These are phyloP conservation scores for Saprolegnia parasitica DNA, from an alignment of 352 stramenopile genomes.

Conservation along the genomic window DNA sequence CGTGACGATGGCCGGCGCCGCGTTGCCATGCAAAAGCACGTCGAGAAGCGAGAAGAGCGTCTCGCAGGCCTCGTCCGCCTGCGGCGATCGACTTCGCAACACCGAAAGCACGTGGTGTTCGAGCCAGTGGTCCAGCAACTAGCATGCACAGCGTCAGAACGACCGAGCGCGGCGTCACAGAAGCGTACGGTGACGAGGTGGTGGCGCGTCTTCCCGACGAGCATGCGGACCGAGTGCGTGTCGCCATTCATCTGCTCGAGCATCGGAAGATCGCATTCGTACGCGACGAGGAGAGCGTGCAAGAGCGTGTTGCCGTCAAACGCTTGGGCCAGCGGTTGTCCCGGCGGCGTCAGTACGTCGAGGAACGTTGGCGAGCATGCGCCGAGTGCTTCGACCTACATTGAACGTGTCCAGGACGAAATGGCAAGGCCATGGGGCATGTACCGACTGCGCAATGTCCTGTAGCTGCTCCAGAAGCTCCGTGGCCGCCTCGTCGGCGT, in stretches of 20 bases:
- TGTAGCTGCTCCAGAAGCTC: constrained; percentile 2
- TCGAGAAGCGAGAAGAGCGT: constrained; percentile 56
- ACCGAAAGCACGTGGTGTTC: constrained; percentile 10
- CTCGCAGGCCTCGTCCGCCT: constrained; percentile 32
- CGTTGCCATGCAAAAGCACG: constrained; percentile 51
- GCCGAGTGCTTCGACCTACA: constrained; percentile 6
- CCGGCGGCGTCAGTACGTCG: constrained; percentile 4
- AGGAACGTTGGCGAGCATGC: constrained; percentile 4
- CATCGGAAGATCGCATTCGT: constrained; percentile 48
- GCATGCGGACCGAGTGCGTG: neutral
- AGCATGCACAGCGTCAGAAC: neutral
- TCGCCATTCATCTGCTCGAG: constrained; percentile 22
- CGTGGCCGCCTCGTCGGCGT: neutral
- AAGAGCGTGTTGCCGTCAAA: constrained; percentile 37
- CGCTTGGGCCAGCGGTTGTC: neutral
- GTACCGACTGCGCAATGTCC: constrained; percentile 17
- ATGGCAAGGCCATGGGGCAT: neutral
- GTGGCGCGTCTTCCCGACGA: constrained; percentile 40
- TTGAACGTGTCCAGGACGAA: too few relatives aligned
- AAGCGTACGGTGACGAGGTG: neutral
- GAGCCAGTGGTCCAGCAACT: constrained; percentile 16
- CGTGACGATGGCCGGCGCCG: constrained; percentile 33
- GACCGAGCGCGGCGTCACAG: neutral
- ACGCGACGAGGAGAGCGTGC: constrained; percentile 47
- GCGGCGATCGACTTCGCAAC: neutral